phyloP scores from a whole-genome alignment of 441 rosid genomes.

The Euphorbia corollata region DNA sequence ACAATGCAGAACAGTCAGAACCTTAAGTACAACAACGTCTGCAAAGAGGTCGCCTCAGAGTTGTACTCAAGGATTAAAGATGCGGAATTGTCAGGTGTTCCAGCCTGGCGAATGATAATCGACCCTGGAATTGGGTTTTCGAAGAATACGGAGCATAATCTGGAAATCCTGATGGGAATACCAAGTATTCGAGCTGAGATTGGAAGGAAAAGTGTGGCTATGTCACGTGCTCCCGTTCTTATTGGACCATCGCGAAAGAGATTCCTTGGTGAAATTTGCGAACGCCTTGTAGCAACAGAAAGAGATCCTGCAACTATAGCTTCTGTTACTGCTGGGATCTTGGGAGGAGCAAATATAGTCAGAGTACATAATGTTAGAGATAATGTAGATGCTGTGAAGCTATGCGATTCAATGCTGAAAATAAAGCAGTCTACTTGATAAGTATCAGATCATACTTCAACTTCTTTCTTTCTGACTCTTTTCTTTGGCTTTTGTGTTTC shows the following conservation, averaged over 20 bases:
- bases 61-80: slow-evolving; percentile 43
- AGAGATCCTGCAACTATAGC: slow-evolving; percentile 90
- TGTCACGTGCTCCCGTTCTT: slow-evolving; percentile 65
- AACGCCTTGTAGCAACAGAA: slow-evolving; percentile 45
- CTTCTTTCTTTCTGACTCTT: background rate
- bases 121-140: slow-evolving; percentile 95
- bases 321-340: slow-evolving; percentile 51
- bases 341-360: slow-evolving; percentile 79
- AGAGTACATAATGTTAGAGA: slow-evolving; percentile 79
- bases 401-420: slow-evolving; percentile 70
- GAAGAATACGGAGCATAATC: slow-evolving; percentile 56
- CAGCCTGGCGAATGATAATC: slow-evolving; percentile 78
- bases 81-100: slow-evolving; percentile 69
- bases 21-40: slow-evolving; percentile 53
- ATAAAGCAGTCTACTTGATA: slow-evolving; percentile 20
- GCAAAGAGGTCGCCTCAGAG: slow-evolving; percentile 67
- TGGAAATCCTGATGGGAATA: slow-evolving; percentile 60
- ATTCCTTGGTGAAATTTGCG: slow-evolving; percentile 74
- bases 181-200: slow-evolving; percentile 54
- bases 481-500: too few relatives aligned
- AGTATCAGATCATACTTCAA: background rate
- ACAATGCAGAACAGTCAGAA: slow-evolving; percentile 74
- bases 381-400: slow-evolving; percentile 66
- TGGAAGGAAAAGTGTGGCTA: slow-evolving; percentile 55
- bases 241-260: slow-evolving; percentile 85